Percentiles rank a stretch among this genome's conserved stretches.
phyloP scores from a whole-genome alignment of 163 green algal species.

The Prototheca cutis region DNA sequence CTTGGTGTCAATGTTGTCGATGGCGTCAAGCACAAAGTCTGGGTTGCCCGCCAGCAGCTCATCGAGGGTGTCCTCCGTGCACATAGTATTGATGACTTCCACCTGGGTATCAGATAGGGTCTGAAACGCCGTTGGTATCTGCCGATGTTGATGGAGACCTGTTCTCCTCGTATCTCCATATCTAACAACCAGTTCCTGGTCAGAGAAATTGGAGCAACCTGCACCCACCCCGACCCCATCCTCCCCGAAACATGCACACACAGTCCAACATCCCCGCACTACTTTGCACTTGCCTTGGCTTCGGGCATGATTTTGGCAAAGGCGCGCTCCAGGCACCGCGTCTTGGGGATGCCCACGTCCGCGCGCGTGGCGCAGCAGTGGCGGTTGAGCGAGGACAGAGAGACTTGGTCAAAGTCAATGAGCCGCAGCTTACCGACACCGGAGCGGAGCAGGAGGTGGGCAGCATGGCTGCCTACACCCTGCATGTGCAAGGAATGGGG shows the following conservation, averaged over 20 bases:
- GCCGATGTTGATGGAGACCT: too few species aligned
- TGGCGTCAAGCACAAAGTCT: constrained; percentile 91
- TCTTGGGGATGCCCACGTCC: constrained; percentile 85
- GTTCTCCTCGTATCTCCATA: too few species aligned
- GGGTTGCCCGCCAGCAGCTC: constrained; percentile 61
- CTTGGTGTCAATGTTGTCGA: constrained; percentile 99
- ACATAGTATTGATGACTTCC: constrained; percentile 75
- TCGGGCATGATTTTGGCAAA: constrained; percentile 83
- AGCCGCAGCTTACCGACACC: constrained; percentile 81
- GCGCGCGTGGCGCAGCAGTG: constrained; percentile 85
- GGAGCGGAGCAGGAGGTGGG: constrained; percentile 81
- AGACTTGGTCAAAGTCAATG: constrained; percentile 97
- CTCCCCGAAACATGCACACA: not conserved
- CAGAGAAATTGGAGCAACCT: too few species aligned
- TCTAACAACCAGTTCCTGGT: too few species aligned
- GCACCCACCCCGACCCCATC: not conserved
- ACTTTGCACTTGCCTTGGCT: constrained; percentile 21
- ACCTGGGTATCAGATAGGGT: too few species aligned
- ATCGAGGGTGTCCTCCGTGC: constrained; percentile 57
- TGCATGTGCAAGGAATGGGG: constrained; percentile 16
- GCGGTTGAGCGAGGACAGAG: constrained; percentile 90
- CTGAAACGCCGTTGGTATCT: too few species aligned
- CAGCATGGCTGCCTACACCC: constrained; percentile 90
- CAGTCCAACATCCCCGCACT: too few species aligned
- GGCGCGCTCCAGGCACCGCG: constrained; percentile 56